Base-by-base conservation (phyloP, 2,329 filamentous ascomycete species). In the Alternaria sp. region DNA sequence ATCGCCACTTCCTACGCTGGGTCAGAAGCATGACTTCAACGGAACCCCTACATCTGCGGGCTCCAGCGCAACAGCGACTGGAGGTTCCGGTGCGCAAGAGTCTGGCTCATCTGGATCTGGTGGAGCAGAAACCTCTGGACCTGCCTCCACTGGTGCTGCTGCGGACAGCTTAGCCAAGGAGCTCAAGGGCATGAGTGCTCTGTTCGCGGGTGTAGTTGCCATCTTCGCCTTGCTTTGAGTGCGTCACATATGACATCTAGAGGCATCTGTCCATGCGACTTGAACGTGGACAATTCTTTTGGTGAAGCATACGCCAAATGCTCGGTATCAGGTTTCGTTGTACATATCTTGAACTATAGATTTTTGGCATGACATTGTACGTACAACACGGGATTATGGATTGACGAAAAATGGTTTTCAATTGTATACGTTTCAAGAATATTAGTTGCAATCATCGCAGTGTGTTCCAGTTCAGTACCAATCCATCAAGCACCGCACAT, bases 1-100 rank as follows among this genome's bases (percentile, higher is more conserved):
- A 65, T 87, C 90, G 3, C 78, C 85, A 12, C 83, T 96, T 25
- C 93, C 93, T 0, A 89, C 86, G 2, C 68, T 95, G 8, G 91
- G 89, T 12, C 75, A 78, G 64, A 72, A 67, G 14, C 74, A 72
- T 55, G 63, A 73, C 25, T 68, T 60, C 30, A 41, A 41, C 36
- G 46, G 50, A 10, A 40, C 57, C 11, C 41, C 66, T 10, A 60
- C 67, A 14, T 57, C 60, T 5, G 43, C 14, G 6, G 28, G 48
- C 14, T 54, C 25, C 14, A 55, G 56, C 44, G 52, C 57, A 1
- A 60, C 46, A 6, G 28, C 52, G 22, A 60, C 60, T 4, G 22
- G 45, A n/a, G 41, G 34, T 18, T 55, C 59, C 11, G 52, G 41
- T 6, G 52, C 32, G 3, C 20, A 50, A 11, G n/a, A 50, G 4